phyloP scores from a whole-genome alignment of 2,329 filamentous ascomycete genomes.

The Grosmannia clavigera region DNA sequence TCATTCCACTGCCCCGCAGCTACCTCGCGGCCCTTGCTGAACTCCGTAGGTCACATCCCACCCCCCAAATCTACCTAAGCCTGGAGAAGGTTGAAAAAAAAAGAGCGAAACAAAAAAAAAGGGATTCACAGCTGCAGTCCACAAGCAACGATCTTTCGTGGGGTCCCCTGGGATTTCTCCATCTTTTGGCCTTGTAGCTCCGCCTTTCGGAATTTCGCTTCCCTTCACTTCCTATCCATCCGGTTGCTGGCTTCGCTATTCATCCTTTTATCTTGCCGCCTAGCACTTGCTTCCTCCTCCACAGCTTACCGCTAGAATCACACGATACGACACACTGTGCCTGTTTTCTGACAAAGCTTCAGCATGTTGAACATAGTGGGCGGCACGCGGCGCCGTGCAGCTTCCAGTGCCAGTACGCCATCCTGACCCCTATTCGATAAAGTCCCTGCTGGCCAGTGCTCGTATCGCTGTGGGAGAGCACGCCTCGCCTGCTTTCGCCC shows the following conservation, averaged over 20 bases:
- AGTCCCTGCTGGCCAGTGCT: neutral
- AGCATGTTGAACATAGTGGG: constrained; percentile 10
- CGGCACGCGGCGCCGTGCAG: constrained; percentile 18
- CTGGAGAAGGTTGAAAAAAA: neutral
- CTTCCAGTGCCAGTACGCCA: constrained; percentile 23
- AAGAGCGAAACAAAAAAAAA: neutral
- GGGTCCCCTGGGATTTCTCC: neutral
- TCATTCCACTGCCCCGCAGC: neutral
- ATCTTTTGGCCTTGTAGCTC: neutral
- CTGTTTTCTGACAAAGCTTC: neutral
- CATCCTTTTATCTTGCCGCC: neutral
- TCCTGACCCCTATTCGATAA: neutral
- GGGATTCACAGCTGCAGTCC: neutral
- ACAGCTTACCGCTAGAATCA: neutral
- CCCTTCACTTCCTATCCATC: neutral
- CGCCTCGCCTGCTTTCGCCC: too few species aligned
- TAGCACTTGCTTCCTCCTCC: neutral
- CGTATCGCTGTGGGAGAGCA: too few species aligned
- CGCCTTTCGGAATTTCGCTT: neutral
- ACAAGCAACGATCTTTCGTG: neutral
- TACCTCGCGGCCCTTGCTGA: neutral
- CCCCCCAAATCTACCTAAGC: neutral
- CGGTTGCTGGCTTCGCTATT: neutral
- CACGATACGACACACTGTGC: neutral
- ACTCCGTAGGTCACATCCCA: neutral